Base-by-base conservation (phyloP, 495 filamentous ascomycete genomes). In the Aspergillus biplanus region DNA sequence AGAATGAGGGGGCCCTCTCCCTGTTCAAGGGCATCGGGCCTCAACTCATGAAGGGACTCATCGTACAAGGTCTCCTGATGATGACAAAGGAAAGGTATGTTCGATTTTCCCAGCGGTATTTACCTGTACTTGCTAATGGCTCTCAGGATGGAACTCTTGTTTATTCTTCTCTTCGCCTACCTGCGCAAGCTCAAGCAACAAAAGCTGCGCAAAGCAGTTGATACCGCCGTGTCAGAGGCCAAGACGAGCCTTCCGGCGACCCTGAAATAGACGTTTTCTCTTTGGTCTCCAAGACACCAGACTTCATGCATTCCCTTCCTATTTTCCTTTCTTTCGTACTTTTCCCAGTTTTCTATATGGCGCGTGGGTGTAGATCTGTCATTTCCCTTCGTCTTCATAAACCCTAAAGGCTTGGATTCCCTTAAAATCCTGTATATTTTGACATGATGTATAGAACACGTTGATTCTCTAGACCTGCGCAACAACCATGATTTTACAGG, bases 31-130 rank as follows among this genome's bases (percentile, higher is more conserved):
- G 95, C 27, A 96, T 99, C 71, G 94, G 88, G 0, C 95, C 95
- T 0, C 95, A 99, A 73, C 88, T 99, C 54, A 69, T 90, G 52
- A 99, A 99, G 76, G 95, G 96, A 16, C 78, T 99, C 49, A 68
- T 98, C 50, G 95, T 99, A 6, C 95, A 99, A 71, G 95, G 95
- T 57, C 80, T 98, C 53, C 79, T 99, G 31, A 99, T 99, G 95
- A 99, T 98, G 95, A 96, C 92, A 5, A 99, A 99, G 80, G 96
- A 99, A 77, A 86, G 92, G 92, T 96, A 84, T 63, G 86, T 75
- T 37, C 56, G 15, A 16, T 35, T 33, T 58, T 52, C 21, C n/a
- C 34, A 34, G 3, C 44, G n/a, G 2, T 63, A 27, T 9, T n/a
- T 54, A 35, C 13, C 12, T 63, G 55, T 31, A 52, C 15, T 33